Base-by-base conservation (phyloP, 768 basidiomycete species). In the Pulveroboletus frians region DNA sequence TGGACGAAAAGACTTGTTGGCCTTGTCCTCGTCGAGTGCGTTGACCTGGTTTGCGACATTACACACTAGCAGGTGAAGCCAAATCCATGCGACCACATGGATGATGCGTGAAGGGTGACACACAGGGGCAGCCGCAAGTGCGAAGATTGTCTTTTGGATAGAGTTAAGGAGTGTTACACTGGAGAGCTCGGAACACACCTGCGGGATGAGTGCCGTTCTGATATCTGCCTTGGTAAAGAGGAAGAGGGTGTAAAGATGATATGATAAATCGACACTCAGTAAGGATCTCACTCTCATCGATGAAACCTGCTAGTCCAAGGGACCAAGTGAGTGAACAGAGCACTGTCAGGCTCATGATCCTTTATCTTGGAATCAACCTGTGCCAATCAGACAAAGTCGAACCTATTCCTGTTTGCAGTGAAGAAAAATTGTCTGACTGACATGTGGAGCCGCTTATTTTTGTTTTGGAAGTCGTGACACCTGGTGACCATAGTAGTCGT, bases 1-100 rank as follows among this genome's bases (percentile, higher is more conserved):
- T 1, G 75, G 75, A 3, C 75, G 62, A 57, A 68, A 70, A 2
- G 69, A 67, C 39, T 74, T 73, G 45, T 76, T 76, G 38, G 59
- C 47, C 21, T 49, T 60, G 46, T 76, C 75, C 54, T 76, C 75
- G 18, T 68, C 66, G 8, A 63, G 60, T 37, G 62, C 58, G 35
- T 65, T 57, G 15, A 62, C 61, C 60, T 75, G 76, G 47, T 76
- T 76, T 11, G 69, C 59, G 17, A 74, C 52, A 39, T 68, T 62
- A 58, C 69, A 73, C 23, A 64, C 66, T 1, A 76, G 54, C 21
- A 75, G 53, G 46, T 77, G 73, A 8, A 75, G 51, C 71, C 70
- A 75, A 13, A 72, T 66, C 76, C 76, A 76, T 23, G 64, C 42
- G 2, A 69, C 52, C 2, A 60, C 53, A 15, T 69, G 60, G 11